Evolutionary conservation across 208 protist genomes (phyloP).

Genomic region (Acanthamoeba castellanii): DNA sequence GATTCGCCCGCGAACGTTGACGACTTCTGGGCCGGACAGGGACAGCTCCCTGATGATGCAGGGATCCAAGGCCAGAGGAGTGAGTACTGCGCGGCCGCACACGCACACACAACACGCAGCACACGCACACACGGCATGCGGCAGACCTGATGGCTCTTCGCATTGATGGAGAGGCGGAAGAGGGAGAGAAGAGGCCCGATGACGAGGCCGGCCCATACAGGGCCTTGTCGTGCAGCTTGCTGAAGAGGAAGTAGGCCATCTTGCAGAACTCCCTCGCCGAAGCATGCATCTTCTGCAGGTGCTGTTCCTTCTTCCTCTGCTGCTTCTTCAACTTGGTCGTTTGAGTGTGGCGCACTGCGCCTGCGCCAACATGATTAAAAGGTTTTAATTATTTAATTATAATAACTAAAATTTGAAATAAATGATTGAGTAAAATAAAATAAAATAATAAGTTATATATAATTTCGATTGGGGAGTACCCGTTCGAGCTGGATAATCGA

Average conservation of each 20-base stretch:
- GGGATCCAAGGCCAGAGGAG: neutral
- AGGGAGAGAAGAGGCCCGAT: neutral
- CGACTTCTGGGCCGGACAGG: slow-evolving; percentile 27
- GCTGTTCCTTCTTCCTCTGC: neutral
- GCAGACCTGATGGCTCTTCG: neutral
- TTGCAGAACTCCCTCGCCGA: slow-evolving; percentile 28
- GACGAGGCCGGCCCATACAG: neutral
- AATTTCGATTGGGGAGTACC: too few relatives aligned
- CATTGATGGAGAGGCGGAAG: neutral
- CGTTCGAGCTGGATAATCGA: too few relatives aligned
- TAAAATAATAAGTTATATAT: too few relatives aligned
- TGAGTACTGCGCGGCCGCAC: neutral
- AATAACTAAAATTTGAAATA: too few relatives aligned
- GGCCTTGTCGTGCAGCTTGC: slow-evolving; percentile 16
- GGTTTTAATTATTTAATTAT: too few relatives aligned
- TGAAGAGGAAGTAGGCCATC: slow-evolving; percentile 10
- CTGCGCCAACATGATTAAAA: too few relatives aligned
- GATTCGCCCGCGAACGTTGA: neutral
- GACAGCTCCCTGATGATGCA: neutral
- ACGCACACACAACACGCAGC: too few relatives aligned
- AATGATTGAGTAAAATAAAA: too few relatives aligned
- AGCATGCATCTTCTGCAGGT: slow-evolving; percentile 63
- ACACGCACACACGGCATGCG: too few relatives aligned
- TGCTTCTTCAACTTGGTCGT: too few relatives aligned
- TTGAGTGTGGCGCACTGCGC: too few relatives aligned